Conservation (phyloP, 2,329 filamentous ascomycete genomes). For the Penicillium aurantiogriseum region DNA sequence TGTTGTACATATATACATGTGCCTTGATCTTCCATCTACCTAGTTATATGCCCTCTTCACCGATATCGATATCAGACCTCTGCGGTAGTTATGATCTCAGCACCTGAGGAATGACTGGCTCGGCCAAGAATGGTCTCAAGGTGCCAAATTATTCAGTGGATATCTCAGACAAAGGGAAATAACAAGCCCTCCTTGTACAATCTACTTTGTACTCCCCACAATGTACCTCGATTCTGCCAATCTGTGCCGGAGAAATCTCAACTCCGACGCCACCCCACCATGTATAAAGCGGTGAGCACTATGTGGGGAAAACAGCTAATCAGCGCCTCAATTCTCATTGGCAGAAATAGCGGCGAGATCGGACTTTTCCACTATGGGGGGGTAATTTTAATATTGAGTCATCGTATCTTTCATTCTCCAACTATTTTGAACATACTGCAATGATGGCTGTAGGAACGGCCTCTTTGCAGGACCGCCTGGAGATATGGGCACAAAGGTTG, state of each 20-base stretch:
- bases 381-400: conserved; percentile 24
- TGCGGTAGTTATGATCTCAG: background rate
- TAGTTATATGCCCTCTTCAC: background rate
- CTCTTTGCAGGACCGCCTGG: conserved; percentile 40
- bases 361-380: conserved; percentile 27
- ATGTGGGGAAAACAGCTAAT: conserved; percentile 22
- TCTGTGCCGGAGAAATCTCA: background rate
- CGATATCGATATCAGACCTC: background rate
- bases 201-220: background rate
- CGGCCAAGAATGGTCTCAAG: background rate
- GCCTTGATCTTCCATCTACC: background rate
- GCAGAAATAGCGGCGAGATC: conserved; percentile 27
- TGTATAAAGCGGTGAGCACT: conserved; percentile 14
- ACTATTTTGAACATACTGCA: conserved; percentile 23
- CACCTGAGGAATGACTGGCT: background rate
- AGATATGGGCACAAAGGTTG: conserved; percentile 43
- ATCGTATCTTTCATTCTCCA: conserved; percentile 17
- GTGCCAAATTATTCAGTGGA: background rate
- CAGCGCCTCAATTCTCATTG: conserved; percentile 6
- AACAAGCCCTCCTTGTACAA: background rate
- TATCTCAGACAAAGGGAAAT: background rate
- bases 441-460: conserved; percentile 36
- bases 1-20: background rate
- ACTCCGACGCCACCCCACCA: conserved; percentile 1
- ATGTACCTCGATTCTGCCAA: background rate